A percentile compares a stretch with the other conserved stretches of the same genome.
phyloP scores from a whole-genome alignment of 2,329 filamentous ascomycete genomes.

The Chrysoporthe austroafricana region DNA sequence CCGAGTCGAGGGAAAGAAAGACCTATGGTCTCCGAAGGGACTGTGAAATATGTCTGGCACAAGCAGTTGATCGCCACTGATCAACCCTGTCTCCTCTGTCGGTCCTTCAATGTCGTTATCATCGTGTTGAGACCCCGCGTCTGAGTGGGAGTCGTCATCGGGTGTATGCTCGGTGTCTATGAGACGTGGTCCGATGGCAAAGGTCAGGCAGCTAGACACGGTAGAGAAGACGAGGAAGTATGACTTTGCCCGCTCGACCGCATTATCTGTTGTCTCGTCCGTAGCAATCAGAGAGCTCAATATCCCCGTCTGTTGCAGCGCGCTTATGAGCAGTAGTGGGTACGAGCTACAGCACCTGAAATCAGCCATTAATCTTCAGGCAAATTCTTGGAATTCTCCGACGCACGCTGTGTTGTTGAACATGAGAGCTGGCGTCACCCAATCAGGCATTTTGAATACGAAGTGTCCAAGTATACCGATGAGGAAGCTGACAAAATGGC shows the following conservation, averaged over 20 bases:
- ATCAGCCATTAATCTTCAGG: neutral
- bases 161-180: conserved; percentile 51
- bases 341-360: conserved; percentile 36
- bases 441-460: conserved; percentile 48
- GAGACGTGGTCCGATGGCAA: conserved; percentile 63
- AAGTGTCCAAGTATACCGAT: conserved; percentile 44
- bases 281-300: conserved; percentile 49
- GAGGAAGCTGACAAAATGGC: conserved; percentile 45
- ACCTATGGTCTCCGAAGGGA: conserved; percentile 28
- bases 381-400: neutral
- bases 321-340: conserved; percentile 49
- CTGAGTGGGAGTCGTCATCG: conserved; percentile 33
- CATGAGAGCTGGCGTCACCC: conserved; percentile 47
- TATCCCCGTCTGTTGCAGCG: conserved; percentile 56
- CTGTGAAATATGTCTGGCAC: conserved; percentile 24
- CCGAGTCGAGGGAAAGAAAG: conserved; percentile 39
- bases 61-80: conserved; percentile 37
- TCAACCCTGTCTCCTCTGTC: conserved; percentile 54
- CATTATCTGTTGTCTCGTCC: conserved; percentile 48
- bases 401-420: conserved; percentile 52
- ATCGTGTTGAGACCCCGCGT: conserved; percentile 31
- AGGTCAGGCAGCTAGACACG: conserved; percentile 65
- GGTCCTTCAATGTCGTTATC: conserved; percentile 32
- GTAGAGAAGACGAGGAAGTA: conserved; percentile 71
- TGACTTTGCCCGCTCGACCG: conserved; percentile 61